These are phyloP conservation scores for Paecilomyces dactylethromorphus DNA, from an alignment of 2,329 filamentous ascomycete genomes.

Conservation along the genomic window DNA sequence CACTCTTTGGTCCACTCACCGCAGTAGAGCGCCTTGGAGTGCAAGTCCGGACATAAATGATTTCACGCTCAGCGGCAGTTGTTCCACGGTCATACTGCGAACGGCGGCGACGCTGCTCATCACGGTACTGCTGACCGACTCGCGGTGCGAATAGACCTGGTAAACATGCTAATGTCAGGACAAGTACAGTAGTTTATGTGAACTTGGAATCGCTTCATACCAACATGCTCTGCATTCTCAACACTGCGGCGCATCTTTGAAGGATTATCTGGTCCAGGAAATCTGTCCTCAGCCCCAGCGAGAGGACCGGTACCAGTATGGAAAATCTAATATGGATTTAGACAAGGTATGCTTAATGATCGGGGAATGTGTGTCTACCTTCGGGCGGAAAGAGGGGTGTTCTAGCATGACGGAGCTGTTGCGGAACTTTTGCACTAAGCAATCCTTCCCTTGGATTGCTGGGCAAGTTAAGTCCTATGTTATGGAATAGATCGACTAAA, in stretches of 20 bases:
- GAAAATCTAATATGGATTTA: constrained; percentile 42
- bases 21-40: constrained; percentile 12
- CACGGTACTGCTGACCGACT: constrained; percentile 63
- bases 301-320: constrained; percentile 44
- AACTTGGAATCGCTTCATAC: constrained; percentile 42
- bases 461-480: constrained; percentile 18
- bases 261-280: constrained; percentile 74
- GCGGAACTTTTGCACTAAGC: constrained; percentile 87
- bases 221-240: constrained; percentile 79
- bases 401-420: constrained; percentile 97
- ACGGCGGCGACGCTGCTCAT: constrained; percentile 68
- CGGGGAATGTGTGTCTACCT: constrained; percentile 44
- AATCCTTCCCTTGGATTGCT: constrained; percentile 90
- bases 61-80: constrained; percentile 61
- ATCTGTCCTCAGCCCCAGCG: constrained; percentile 65
- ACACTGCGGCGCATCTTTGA: constrained; percentile 83
- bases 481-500: neutral
- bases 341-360: constrained; percentile 4
- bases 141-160: constrained; percentile 74
- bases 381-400: constrained; percentile 71
- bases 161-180: neutral
- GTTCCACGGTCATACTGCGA: constrained; percentile 81
- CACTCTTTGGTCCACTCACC: constrained; percentile 13
- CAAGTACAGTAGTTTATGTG: neutral
- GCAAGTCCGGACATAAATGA: constrained; percentile 29